Evolutionary conservation across 2,329 filamentous ascomycete genomes (phyloP), one percentile per base, ranked within the genome.

Genomic region (Lasiodiplodia hormozganensis): DNA sequence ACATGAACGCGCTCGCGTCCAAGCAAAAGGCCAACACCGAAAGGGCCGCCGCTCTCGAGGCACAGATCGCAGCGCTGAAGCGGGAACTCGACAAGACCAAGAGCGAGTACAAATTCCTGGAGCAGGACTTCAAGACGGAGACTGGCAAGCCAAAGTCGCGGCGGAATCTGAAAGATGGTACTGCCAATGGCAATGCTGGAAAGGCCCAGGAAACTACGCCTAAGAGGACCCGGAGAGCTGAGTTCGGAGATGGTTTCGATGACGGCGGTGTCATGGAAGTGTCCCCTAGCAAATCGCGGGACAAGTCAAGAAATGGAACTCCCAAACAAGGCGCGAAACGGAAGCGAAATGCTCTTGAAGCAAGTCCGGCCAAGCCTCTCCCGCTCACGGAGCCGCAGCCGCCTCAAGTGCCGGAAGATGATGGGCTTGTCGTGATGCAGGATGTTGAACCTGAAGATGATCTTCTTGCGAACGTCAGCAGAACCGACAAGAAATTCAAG

Each of bases 161-260:
- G 71, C 73, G 70, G 68, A 68, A 56, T 18, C 70, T 75, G 65
- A 78, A 76, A 70, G 60, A 74, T 21, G 62, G 66, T 2, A 56
- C 52, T n/a, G 23, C 16, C 57, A 31, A 47, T 16, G 49, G 60
- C 18, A 71, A 70, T 51, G 28, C 62, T 6, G 51, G 28, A 28
- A 66, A 47, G 51, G 40, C 47, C 12, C 60, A 47, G 14, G 43
- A 16, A 4, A 80, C 78, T 49, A 92, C 91, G 0, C 89, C 90
- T 2, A 92, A 85, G 74, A 90, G 88, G 76, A 85, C 84, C 34
- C 88, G 86, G 76, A 79, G 82, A 1, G 87, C 87, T 79, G 83
- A 85, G 1, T 82, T 91, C 62, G 86, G 90, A 1, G 92, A 96
- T 78, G 92, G 92, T 0, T 96, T 96, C 73, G 91, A 94, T 69